Evolutionary conservation across 148 eudicot genomes (phyloP).

Genomic region (Rheum nobile): DNA sequence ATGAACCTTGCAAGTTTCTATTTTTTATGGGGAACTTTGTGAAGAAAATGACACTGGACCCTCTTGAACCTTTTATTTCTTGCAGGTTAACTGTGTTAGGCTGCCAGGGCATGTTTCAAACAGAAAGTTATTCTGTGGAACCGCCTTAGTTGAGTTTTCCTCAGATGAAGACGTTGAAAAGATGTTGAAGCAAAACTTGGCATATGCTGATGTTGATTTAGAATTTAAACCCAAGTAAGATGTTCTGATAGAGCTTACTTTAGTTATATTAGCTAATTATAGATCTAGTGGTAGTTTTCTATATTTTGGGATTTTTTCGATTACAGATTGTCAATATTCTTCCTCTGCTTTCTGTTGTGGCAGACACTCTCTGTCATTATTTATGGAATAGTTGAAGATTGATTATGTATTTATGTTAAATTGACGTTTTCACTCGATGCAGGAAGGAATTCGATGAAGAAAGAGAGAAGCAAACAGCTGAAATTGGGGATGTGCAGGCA

Average conservation of each 20-base stretch:
- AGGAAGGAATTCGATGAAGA: constrained; percentile 83
- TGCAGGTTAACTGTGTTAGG: constrained; percentile 91
- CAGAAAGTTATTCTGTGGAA: constrained; percentile 68
- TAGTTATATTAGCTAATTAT: background rate
- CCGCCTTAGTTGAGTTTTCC: constrained; percentile 80
- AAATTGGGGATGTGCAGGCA: constrained; percentile 31
- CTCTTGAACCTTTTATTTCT: background rate
- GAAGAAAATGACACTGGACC: background rate
- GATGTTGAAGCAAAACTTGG: constrained; percentile 53
- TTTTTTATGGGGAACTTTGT: background rate
- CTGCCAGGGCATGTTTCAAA: constrained; percentile 72
- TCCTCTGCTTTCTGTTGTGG: background rate
- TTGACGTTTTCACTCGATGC: constrained; percentile 7
- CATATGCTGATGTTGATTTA: constrained; percentile 54
- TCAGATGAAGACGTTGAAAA: constrained; percentile 69
- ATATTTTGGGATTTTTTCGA: background rate
- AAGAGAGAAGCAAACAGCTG: constrained; percentile 54
- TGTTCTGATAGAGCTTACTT: background rate
- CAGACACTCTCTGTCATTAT: background rate
- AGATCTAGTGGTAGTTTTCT: background rate
- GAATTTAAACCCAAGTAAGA: constrained; percentile 79
- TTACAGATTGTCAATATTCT: background rate
- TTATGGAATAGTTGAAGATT: background rate
- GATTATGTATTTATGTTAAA: background rate
- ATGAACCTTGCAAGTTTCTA: background rate